A percentile compares a stretch with the other conserved stretches of the same genome.
phyloP scores from a whole-genome alignment of 1,284 basidiomycete genomes.

The Microbotryum saponariae region DNA sequence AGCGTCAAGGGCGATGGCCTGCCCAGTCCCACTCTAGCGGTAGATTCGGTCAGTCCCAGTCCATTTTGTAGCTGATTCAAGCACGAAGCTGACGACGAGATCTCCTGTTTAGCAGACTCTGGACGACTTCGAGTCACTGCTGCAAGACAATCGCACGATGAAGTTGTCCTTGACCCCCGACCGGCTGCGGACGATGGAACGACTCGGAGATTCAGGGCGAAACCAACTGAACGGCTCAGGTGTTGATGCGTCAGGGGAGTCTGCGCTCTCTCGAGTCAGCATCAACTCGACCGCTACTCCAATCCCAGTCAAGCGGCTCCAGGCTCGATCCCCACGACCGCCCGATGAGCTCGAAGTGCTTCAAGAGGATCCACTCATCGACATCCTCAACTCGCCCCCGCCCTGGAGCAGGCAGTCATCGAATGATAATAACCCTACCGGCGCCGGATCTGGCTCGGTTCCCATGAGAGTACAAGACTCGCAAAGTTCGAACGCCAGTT shows the following conservation, averaged over 20 bases:
- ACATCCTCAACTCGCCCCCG: slow-evolving; percentile 11
- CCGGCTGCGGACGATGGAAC: slow-evolving; percentile 74
- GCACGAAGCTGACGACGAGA: no score
- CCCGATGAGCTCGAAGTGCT: not conserved
- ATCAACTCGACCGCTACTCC: not conserved
- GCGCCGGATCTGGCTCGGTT: not conserved
- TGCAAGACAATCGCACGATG: slow-evolving; percentile 79
- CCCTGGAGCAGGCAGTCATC: slow-evolving; percentile 4
- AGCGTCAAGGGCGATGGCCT: not conserved
- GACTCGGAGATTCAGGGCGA: no score
- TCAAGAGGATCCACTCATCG: slow-evolving; percentile 7
- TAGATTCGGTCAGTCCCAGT: no score
- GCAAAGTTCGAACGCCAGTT: slow-evolving; percentile 5
- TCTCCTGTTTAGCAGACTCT: no score
- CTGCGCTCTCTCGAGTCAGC: slow-evolving; percentile 13
- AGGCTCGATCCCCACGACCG: not conserved
- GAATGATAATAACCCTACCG: not conserved
- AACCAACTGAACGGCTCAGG: no score
- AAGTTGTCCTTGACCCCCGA: slow-evolving; percentile 92
- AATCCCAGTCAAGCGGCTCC: not conserved
- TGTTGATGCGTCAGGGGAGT: slow-evolving; percentile 46
- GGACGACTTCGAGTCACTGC: slow-evolving; percentile 67
- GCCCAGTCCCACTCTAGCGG: no score
- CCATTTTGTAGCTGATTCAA: no score
- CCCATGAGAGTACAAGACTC: slow-evolving; percentile 14